These are phyloP conservation scores for Chlorella variabilis DNA, from an alignment of 163 green algal species.

Conservation along the genomic window DNA sequence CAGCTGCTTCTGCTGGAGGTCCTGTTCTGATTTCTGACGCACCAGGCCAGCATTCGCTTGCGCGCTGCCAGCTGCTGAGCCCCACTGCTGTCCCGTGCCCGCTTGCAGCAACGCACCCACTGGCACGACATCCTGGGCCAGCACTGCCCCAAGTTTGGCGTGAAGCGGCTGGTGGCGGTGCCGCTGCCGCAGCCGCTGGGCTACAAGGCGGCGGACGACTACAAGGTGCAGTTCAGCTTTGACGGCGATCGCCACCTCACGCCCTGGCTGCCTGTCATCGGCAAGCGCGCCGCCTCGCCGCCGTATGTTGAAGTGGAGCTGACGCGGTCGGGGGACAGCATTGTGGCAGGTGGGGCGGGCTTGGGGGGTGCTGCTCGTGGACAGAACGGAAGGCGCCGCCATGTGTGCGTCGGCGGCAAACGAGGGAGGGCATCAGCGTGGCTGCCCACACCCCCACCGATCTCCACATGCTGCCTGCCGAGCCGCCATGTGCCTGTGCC, in stretches of 20 bases:
- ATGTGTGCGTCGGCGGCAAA: no score
- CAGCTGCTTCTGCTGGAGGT: no score
- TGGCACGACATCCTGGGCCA: slow-evolving; percentile 83
- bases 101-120: slow-evolving; percentile 79
- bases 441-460: no score
- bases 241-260: slow-evolving; percentile 71
- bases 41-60: no score
- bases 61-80: no score
- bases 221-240: slow-evolving; percentile 70
- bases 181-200: slow-evolving; percentile 66
- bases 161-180: slow-evolving; percentile 60
- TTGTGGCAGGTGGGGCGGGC: slow-evolving; percentile 52
- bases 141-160: slow-evolving; percentile 80
- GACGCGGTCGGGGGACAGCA: slow-evolving; percentile 50
- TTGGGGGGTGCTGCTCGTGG: background rate
- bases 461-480: no score
- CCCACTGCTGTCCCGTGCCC: no score
- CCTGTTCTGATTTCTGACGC: no score
- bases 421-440: no score
- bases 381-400: background rate
- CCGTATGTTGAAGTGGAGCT: slow-evolving; percentile 75
- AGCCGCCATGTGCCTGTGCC: no score
- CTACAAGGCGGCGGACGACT: slow-evolving; percentile 58
- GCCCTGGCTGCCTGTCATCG: slow-evolving; percentile 73
- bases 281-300: slow-evolving; percentile 47